Conservation (phyloP, 352 stramenopile species). For the Phytopythium sindhum region DNA sequence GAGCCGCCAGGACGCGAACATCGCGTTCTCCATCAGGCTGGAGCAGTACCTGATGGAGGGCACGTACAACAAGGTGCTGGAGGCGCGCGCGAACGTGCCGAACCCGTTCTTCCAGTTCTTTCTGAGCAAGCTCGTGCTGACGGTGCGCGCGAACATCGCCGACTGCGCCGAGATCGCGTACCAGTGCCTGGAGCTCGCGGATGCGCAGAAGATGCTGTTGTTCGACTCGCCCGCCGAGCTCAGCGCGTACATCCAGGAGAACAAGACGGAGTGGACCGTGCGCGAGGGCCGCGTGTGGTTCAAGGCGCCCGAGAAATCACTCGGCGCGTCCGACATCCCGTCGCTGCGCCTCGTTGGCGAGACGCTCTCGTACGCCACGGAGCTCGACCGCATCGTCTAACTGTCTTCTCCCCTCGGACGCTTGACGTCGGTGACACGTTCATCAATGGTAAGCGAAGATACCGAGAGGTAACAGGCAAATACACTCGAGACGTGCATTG, state of each 20-base stretch:
- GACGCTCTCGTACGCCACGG: constrained; percentile 94
- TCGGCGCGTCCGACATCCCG: constrained; percentile 90
- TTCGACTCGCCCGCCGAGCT: constrained; percentile 84
- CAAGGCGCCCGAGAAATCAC: constrained; percentile 84
- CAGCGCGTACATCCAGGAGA: constrained; percentile 82
- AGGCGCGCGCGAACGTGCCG: constrained; percentile 84
- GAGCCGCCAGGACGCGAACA: constrained; percentile 78
- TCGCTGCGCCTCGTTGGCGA: constrained; percentile 93
- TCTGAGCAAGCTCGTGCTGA: constrained; percentile 91
- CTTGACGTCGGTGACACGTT: background rate
- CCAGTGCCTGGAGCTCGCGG: constrained; percentile 78
- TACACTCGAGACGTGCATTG: background rate
- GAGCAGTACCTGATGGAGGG: constrained; percentile 93
- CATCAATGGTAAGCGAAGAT: background rate
- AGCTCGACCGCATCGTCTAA: constrained; percentile 93
- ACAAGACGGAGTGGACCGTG: constrained; percentile 90
- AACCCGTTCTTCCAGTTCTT: constrained; percentile 94
- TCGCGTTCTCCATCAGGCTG: constrained; percentile 87
- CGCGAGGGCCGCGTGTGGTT: constrained; percentile 87
- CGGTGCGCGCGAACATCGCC: constrained; percentile 94
- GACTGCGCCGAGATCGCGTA: constrained; percentile 95
- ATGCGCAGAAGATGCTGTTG: constrained; percentile 93
- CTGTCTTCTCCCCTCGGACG: background rate
- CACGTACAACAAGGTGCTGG: constrained; percentile 93
- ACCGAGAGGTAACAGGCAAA: background rate